phyloP scores from a whole-genome alignment of 192 early-diverging fungal species.

The Paraglomus occultum region DNA sequence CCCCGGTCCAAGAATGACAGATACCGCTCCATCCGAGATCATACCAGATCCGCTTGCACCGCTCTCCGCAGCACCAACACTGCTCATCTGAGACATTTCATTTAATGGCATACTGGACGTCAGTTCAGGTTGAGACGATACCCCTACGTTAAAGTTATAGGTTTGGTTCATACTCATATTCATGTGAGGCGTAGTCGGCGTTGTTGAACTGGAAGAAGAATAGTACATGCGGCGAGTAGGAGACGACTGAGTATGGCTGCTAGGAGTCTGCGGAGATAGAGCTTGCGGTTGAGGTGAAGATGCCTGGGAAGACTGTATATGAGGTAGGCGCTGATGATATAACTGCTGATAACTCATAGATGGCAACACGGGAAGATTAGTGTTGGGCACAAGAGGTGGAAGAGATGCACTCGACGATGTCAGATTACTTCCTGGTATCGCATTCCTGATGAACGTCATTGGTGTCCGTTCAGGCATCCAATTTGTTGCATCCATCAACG shows the following conservation, averaged over 20 bases:
- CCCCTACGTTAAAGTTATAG: not conserved
- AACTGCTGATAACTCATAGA: not conserved
- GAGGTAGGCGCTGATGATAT: not conserved
- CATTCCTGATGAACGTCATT: not conserved
- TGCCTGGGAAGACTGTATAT: not conserved
- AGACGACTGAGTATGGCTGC: not conserved
- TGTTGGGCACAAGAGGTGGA: not conserved
- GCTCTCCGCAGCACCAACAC: no score
- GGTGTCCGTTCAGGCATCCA: not conserved
- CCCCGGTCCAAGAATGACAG: not conserved
- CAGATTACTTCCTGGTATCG: not conserved
- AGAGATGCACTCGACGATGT: constrained; percentile 4
- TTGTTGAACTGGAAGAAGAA: constrained; percentile 1
- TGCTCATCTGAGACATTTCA: not conserved
- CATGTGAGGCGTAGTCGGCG: not conserved
- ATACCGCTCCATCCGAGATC: not conserved
- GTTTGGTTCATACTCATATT: constrained; percentile 4
- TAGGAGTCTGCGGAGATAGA: not conserved
- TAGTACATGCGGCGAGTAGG: not conserved
- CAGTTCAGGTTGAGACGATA: not conserved
- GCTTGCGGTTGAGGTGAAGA: constrained; percentile 1
- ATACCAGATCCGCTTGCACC: not conserved
- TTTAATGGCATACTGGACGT: not conserved
- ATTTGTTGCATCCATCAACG: not conserved
- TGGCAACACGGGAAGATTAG: not conserved